phyloP scores from a whole-genome alignment of 2,329 filamentous ascomycete genomes.

The Diaporthe longicolla region DNA sequence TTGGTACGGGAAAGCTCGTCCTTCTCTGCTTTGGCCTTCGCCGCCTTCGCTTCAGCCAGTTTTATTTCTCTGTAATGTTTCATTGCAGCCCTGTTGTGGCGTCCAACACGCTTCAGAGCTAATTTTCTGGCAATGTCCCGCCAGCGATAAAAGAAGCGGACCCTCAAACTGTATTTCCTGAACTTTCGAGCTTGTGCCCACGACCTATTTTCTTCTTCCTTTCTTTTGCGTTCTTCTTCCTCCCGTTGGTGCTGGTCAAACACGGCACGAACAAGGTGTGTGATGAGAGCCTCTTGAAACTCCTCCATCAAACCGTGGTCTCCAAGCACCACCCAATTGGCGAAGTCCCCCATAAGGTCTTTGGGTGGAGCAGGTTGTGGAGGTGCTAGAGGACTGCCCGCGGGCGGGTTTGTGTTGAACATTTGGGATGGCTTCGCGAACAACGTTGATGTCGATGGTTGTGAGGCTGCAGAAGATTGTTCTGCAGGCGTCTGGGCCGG shows the following conservation, averaged over 20 bases:
- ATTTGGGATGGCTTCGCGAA: constrained; percentile 1
- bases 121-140: constrained; percentile 63
- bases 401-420: constrained; percentile 14
- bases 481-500: constrained; percentile 5
- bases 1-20: constrained; percentile 51
- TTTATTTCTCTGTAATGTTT: constrained; percentile 60
- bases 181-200: constrained; percentile 64
- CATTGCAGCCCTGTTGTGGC: constrained; percentile 65
- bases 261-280: constrained; percentile 58
- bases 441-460: neutral
- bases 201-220: constrained; percentile 64
- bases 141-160: constrained; percentile 72
- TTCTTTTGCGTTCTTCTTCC: constrained; percentile 57
- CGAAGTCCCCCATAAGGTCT: constrained; percentile 64
- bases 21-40: constrained; percentile 53
- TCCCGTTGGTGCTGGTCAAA: constrained; percentile 59
- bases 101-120: constrained; percentile 64
- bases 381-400: constrained; percentile 20
- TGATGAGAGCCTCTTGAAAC: constrained; percentile 62
- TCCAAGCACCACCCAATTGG: constrained; percentile 68
- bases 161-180: constrained; percentile 62
- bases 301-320: constrained; percentile 68
- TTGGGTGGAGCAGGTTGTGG: constrained; percentile 41
- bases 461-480: neutral
- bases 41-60: constrained; percentile 52